Evolutionary conservation across 108 stramenopile species (phyloP).

Genomic region (Skeletonema tropicum): DNA sequence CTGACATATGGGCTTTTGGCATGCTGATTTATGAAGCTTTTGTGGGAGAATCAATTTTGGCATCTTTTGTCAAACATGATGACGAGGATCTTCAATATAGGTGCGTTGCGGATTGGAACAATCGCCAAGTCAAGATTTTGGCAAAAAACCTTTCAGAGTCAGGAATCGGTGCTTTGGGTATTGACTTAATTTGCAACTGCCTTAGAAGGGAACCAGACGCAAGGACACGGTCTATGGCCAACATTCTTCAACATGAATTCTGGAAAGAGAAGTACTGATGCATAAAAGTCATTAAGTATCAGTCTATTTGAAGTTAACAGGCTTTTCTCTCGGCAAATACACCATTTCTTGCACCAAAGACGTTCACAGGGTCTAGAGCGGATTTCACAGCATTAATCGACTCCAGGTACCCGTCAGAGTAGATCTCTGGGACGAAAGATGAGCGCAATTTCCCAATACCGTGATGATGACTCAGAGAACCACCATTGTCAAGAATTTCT

Average conservation of each 20-base stretch:
- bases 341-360: constrained; percentile 86
- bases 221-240: constrained; percentile 49
- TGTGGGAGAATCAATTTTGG: constrained; percentile 70
- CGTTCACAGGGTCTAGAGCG: constrained; percentile 70
- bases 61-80: constrained; percentile 33
- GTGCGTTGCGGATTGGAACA: constrained; percentile 43
- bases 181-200: constrained; percentile 66
- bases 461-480: constrained; percentile 94
- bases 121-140: constrained; percentile 44
- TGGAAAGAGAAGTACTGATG: constrained; percentile 33
- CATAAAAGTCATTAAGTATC: no score
- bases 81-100: constrained; percentile 20
- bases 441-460: constrained; percentile 91
- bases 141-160: constrained; percentile 42
- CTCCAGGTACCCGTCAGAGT: constrained; percentile 48
- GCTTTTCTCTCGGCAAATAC: constrained; percentile 38
- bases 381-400: constrained; percentile 59
- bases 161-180: constrained; percentile 57
- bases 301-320: background rate
- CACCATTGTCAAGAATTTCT: constrained; percentile 86
- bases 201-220: constrained; percentile 39
- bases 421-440: constrained; percentile 55
- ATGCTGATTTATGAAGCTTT: constrained; percentile 79
- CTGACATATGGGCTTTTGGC: constrained; percentile 85
- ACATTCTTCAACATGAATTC: constrained; percentile 53